phyloP scores from a whole-genome alignment of 2,329 filamentous ascomycete species.

The Drechslerella stenobrocha region DNA sequence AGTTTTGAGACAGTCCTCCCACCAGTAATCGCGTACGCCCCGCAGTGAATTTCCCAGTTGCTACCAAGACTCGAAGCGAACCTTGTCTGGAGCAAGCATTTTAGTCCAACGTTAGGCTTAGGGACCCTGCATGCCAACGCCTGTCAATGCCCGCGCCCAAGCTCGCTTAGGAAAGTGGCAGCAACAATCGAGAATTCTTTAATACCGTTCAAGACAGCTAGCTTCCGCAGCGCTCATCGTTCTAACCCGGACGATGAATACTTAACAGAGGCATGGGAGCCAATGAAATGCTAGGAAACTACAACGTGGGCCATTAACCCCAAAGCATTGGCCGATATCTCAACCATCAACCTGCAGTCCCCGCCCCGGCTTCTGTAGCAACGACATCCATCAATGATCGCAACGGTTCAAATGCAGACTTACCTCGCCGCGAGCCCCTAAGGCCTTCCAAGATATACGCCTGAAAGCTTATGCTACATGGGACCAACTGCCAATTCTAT shows the following conservation, averaged over 20 bases:
- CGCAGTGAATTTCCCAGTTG: too few relatives aligned
- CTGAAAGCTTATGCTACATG: slow-evolving; percentile 31
- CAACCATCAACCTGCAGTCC: slow-evolving; percentile 26
- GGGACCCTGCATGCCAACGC: not conserved
- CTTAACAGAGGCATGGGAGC: slow-evolving; percentile 8
- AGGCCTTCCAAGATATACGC: too few relatives aligned
- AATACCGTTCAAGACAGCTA: slow-evolving; percentile 11
- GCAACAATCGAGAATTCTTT: slow-evolving; percentile 13
- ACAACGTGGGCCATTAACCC: slow-evolving; percentile 32
- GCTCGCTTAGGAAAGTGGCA: slow-evolving; percentile 30
- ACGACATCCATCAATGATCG: slow-evolving; percentile 25
- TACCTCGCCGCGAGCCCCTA: too few relatives aligned
- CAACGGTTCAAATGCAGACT: not conserved
- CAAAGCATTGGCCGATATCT: slow-evolving; percentile 24
- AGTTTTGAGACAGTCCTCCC: too few relatives aligned
- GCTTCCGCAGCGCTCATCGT: slow-evolving; percentile 9
- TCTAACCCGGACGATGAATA: slow-evolving; percentile 21
- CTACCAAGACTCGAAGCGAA: too few relatives aligned
- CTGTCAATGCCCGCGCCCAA: slow-evolving; percentile 10
- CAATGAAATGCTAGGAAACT: slow-evolving; percentile 12
- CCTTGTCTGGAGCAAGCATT: not conserved
- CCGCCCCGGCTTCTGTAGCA: slow-evolving; percentile 14
- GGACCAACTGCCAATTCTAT: slow-evolving; percentile 7
- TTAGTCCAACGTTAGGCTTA: not conserved
- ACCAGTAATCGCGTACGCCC: too few relatives aligned